phyloP scores from a whole-genome alignment of 2,329 filamentous ascomycete genomes.

The Arthrobotrys sinensis region DNA sequence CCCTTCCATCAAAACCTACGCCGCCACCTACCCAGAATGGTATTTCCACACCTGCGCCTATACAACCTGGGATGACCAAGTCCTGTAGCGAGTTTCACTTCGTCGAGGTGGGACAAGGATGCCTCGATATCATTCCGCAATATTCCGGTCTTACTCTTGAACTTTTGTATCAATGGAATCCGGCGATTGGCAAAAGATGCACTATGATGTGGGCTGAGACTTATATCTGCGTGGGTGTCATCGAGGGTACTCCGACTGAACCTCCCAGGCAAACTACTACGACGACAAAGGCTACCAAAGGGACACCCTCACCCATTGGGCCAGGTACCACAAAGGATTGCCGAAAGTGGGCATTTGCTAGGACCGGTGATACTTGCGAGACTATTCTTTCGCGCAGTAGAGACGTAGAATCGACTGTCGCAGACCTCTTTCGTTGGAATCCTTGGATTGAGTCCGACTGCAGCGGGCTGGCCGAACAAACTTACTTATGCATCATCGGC shows the following conservation, averaged over 20 bases:
- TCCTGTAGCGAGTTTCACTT: slow-evolving; percentile 44
- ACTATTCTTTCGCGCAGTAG: not conserved
- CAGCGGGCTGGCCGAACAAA: slow-evolving; percentile 1
- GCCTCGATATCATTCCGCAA: slow-evolving; percentile 28
- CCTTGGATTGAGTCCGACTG: slow-evolving; percentile 23
- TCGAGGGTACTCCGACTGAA: slow-evolving; percentile 5
- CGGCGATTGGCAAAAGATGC: slow-evolving; percentile 32
- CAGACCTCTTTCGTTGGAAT: slow-evolving; percentile 39
- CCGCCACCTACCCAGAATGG: not conserved
- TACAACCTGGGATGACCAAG: slow-evolving; percentile 20
- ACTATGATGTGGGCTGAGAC: slow-evolving; percentile 28
- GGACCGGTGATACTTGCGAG: slow-evolving; percentile 4
- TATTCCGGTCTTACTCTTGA: slow-evolving; percentile 24
- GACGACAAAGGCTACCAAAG: not conserved
- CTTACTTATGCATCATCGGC: slow-evolving; percentile 10
- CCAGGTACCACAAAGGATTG: slow-evolving; percentile 29
- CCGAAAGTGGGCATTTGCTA: slow-evolving; percentile 18
- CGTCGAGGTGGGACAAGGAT: slow-evolving; percentile 24
- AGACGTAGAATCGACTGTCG: slow-evolving; percentile 2
- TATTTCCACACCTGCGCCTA: not conserved
- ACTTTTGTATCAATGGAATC: slow-evolving; percentile 40
- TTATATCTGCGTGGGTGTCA: slow-evolving; percentile 35
- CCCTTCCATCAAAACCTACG: not conserved
- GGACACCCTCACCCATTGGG: slow-evolving; percentile 33
- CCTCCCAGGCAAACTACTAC: not conserved